Evolutionary conservation across 2,329 filamentous ascomycete genomes (phyloP), one percentile per base, ranked within the genome.

Genomic region (Colletotrichum spaethianum): DNA sequence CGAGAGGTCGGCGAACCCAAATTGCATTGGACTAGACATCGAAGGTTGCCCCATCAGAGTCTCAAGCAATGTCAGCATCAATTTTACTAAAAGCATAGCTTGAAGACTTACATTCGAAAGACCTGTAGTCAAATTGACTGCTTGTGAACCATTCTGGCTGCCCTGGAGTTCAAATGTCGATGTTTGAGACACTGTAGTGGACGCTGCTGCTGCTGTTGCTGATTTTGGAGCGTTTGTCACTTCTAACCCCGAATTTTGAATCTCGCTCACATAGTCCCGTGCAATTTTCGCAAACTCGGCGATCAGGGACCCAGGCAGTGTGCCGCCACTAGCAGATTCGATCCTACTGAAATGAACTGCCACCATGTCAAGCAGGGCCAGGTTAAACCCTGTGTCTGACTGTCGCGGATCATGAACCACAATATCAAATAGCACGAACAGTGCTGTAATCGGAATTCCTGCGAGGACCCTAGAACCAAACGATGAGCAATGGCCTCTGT

Each of bases 301-400:
- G 4, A 84, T 75, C 5, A 83, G 74, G 1, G 81, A 83, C 0
- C 78, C 78, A 0, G 81, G 83, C 0, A 86, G 73, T 3, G 77
- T 76, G 0, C 82, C 81, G 2, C 76, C 78, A 20, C 82, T 83
- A 12, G 79, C 79, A 63, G 80, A 82, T 72, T 85, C 84, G 9
- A 86, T 75, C 9, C 81, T 77, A 59, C 81, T 83, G 55, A 86
- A 86, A 72, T 86, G 82, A 1, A 82, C 83, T 9, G 80, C 82
- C 5, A 76, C 82, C 69, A 85, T 79, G 56, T 84, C 83, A 12
- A 86, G 76, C 0, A 84, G 76, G 3, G 80, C 77, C 1, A 86
- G 77, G 62, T 85, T 84, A 3, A 73, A 78, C 7, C 57, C 64
- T 0, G 79, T 83, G 42, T 84, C 81, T 0, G 77, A 74, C 40